phyloP scores from a whole-genome alignment of 2,329 filamentous ascomycete species.

The Moelleriella libera region DNA sequence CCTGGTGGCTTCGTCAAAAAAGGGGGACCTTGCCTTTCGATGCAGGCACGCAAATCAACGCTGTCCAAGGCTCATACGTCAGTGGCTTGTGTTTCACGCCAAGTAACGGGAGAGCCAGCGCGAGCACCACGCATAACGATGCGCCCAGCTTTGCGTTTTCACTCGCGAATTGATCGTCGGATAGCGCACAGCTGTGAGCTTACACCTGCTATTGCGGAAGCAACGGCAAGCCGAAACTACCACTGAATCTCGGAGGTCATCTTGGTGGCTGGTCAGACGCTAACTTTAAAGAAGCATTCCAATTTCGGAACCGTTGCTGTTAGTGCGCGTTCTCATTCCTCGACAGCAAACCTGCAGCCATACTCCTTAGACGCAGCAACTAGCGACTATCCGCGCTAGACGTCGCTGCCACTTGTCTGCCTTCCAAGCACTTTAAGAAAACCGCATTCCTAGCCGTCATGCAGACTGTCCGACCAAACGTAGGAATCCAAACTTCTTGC shows the following conservation, averaged over 20 bases:
- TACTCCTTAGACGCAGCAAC: background rate
- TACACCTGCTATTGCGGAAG: background rate
- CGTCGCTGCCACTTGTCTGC: background rate
- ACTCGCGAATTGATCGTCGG: no score
- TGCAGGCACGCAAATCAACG: no score
- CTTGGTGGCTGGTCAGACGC: background rate
- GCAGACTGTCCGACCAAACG: background rate
- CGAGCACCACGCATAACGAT: no score
- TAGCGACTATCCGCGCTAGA: background rate
- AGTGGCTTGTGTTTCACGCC: no score
- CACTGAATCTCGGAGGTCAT: background rate
- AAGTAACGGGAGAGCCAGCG: no score
- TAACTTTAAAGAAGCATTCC: background rate
- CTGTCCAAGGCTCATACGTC: no score
- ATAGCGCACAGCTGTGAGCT: no score
- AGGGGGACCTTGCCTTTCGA: no score
- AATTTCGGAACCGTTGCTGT: background rate
- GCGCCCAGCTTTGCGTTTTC: no score
- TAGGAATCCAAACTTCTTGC: background rate
- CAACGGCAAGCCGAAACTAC: background rate
- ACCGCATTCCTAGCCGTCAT: background rate
- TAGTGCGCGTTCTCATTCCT: background rate
- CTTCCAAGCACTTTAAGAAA: background rate
- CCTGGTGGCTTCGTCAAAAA: no score
- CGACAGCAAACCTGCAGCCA: background rate